These are phyloP conservation scores for Colletotrichum spaethianum DNA, from an alignment of 2,329 filamentous ascomycete species.

Conservation along the genomic window DNA sequence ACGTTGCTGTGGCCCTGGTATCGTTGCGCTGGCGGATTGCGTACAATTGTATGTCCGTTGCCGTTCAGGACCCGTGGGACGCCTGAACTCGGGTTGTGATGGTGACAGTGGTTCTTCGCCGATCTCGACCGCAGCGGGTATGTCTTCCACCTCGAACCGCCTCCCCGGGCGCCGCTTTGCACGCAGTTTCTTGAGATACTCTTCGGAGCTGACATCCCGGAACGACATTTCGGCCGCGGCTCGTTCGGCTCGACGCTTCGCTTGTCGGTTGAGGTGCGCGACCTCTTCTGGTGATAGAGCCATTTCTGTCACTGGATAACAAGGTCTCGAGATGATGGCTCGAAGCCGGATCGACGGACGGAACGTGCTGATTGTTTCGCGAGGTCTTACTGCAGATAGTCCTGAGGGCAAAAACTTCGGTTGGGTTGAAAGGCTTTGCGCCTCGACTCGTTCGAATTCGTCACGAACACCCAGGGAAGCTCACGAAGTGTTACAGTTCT, in stretches of 20 bases:
- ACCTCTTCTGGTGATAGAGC: conserved; percentile 22
- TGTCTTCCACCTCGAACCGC: conserved; percentile 21
- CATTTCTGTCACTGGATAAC: not conserved
- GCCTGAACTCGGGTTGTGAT: not conserved
- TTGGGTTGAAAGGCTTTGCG: not conserved
- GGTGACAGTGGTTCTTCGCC: conserved; percentile 5
- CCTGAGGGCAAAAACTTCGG: too few species aligned
- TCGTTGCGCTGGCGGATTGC: not conserved
- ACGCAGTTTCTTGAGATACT: conserved; percentile 25
- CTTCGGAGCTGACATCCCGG: conserved; percentile 30
- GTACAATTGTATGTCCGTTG: not conserved
- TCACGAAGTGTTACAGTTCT: not conserved
- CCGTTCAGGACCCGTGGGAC: not conserved
- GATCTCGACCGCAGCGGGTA: conserved; percentile 31
- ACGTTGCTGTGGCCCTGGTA: not conserved
- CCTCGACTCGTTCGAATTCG: not conserved
- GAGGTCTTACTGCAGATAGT: not conserved
- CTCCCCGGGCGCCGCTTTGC: conserved; percentile 30
- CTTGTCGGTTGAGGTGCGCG: conserved; percentile 32
- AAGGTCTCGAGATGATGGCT: not conserved
- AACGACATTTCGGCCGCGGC: conserved; percentile 37
- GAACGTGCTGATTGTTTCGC: too few species aligned
- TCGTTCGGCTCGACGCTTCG: conserved; percentile 32
- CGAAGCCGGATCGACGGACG: not conserved
- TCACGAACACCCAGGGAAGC: not conserved